Conservation (phyloP, 805 yeast genomes). For the Myxozyma kluyveri region DNA sequence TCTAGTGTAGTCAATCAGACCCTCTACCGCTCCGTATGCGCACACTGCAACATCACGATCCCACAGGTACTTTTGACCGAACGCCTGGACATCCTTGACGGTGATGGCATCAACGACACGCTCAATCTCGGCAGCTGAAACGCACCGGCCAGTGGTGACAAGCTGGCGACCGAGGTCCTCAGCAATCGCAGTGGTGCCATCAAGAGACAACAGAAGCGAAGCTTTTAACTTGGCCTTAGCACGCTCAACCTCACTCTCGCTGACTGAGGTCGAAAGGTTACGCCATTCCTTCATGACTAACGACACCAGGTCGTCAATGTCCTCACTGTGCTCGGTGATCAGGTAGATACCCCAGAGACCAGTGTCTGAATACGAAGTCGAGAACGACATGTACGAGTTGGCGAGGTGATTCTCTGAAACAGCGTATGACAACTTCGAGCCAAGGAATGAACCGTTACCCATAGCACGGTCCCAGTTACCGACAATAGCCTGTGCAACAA, state of each 20-base stretch:
- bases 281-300: slow-evolving; percentile 86
- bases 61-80: slow-evolving; percentile 81
- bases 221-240: slow-evolving; percentile 96
- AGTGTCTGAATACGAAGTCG: slow-evolving; percentile 95
- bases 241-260: slow-evolving; percentile 84
- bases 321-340: slow-evolving; percentile 71
- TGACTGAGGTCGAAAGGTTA: slow-evolving; percentile 74
- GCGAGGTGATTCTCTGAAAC: slow-evolving; percentile 68
- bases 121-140: slow-evolving; percentile 71
- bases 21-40: slow-evolving; percentile 78
- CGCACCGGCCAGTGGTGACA: slow-evolving; percentile 83
- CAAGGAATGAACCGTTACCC: slow-evolving; percentile 78
- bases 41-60: slow-evolving; percentile 83
- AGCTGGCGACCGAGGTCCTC: slow-evolving; percentile 98
- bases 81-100: slow-evolving; percentile 72
- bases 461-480: slow-evolving; percentile 97
- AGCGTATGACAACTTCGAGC: slow-evolving; percentile 74
- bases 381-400: slow-evolving; percentile 92
- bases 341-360: slow-evolving; percentile 97
- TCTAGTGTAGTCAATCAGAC: slow-evolving; percentile 66
- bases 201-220: slow-evolving; percentile 79
- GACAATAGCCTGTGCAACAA: slow-evolving; percentile 93
- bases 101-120: slow-evolving; percentile 73
- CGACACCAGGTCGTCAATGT: slow-evolving; percentile 65
- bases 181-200: slow-evolving; percentile 92